These are phyloP conservation scores for Hypomontagnella monticulosa DNA, from an alignment of 495 filamentous ascomycete genomes.

Conservation along the genomic window DNA sequence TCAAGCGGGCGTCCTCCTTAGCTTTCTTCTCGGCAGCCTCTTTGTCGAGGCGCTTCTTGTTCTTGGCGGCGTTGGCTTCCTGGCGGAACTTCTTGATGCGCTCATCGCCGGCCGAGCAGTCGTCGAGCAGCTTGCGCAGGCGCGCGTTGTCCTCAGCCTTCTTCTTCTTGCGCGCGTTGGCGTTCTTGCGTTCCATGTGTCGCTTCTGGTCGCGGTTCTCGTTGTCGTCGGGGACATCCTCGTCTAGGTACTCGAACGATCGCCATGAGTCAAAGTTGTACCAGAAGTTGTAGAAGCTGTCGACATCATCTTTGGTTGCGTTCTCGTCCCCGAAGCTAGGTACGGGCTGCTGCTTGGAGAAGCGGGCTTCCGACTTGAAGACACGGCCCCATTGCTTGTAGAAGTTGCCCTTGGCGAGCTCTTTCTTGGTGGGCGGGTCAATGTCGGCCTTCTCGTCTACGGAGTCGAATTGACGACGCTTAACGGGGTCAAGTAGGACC, in stretches of 20 bases:
- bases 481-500: slow-evolving; percentile 87
- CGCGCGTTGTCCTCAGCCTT: slow-evolving; percentile 97
- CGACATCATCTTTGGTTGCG: slow-evolving; percentile 85
- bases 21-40: slow-evolving; percentile 90
- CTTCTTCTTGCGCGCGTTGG: slow-evolving; percentile 96
- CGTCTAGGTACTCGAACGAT: slow-evolving; percentile 96
- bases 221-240: slow-evolving; percentile 98
- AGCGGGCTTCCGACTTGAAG: slow-evolving; percentile 89
- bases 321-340: slow-evolving; percentile 87
- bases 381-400: slow-evolving; percentile 92
- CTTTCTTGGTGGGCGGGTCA: slow-evolving; percentile 91
- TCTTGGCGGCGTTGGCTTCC: slow-evolving; percentile 88
- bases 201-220: slow-evolving; percentile 99
- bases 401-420: slow-evolving; percentile 82
- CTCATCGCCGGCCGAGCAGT: slow-evolving; percentile 81
- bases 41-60: slow-evolving; percentile 89
- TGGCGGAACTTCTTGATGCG: slow-evolving; percentile 97
- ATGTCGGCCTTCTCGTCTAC: slow-evolving; percentile 93
- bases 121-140: slow-evolving; percentile 87
- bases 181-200: slow-evolving; percentile 96
- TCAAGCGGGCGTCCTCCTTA: slow-evolving; percentile 78
- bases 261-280: slow-evolving; percentile 99
- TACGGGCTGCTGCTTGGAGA: slow-evolving; percentile 89
- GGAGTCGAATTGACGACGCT: slow-evolving; percentile 95
- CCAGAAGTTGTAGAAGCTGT: slow-evolving; percentile 99